Evolutionary conservation across 352 stramenopile genomes (phyloP).

Genomic region (Phytopythium helicoides): DNA sequence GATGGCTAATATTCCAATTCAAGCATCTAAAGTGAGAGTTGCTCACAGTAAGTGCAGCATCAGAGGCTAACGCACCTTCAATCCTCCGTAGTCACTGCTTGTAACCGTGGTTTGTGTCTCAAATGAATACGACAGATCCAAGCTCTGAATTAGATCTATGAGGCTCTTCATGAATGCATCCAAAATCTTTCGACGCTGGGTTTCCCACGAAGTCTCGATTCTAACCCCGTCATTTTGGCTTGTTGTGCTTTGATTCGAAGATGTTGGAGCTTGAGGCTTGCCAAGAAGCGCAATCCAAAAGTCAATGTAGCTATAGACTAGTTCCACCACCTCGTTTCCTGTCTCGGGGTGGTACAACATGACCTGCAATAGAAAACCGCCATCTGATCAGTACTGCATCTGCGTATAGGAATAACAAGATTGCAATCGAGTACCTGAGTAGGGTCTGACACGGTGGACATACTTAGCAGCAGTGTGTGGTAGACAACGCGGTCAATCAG

Average conservation of each 20-base stretch:
- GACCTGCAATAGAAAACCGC: conserved; percentile 16
- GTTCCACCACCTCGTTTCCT: conserved; percentile 59
- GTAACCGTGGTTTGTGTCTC: conserved; percentile 42
- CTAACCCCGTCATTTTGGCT: conserved; percentile 2
- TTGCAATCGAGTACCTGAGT: conserved; percentile 25
- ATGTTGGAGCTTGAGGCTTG: too few relatives aligned
- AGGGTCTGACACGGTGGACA: conserved; percentile 58
- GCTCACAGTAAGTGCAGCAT: not conserved
- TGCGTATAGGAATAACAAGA: not conserved
- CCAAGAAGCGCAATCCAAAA: conserved; percentile 63
- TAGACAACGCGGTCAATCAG: conserved; percentile 53
- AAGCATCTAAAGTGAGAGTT: conserved; percentile 2
- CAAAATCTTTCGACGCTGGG: conserved; percentile 38
- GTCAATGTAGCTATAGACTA: conserved; percentile 75
- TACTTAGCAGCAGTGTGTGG: conserved; percentile 58
- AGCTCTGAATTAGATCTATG: conserved; percentile 37
- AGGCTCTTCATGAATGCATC: conserved; percentile 50
- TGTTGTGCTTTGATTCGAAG: too few relatives aligned
- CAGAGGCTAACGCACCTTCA: conserved; percentile 40
- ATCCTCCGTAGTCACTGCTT: conserved; percentile 36
- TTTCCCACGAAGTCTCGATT: conserved; percentile 1
- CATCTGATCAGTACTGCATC: not conserved
- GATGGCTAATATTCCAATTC: conserved; percentile 30
- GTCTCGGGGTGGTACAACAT: conserved; percentile 78
- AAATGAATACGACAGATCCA: conserved; percentile 74